Evolutionary conservation across 129 eudicot genomes (phyloP).

Genomic region (Smallanthus sonchifolius): DNA sequence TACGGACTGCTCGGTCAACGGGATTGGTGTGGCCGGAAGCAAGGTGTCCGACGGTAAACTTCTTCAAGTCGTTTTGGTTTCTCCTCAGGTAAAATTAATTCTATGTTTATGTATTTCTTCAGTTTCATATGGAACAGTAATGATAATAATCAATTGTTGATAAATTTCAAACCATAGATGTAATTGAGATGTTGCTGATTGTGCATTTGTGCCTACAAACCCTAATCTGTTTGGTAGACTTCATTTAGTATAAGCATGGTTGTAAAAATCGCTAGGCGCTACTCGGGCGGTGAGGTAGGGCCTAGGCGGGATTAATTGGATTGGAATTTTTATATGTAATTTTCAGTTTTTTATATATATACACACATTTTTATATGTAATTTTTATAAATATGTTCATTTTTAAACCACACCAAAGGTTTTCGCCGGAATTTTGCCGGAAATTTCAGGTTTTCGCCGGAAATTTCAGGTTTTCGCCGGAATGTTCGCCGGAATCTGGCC

Average conservation of each 20-base stretch:
- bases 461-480: too few species aligned
- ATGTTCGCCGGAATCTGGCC: too few species aligned
- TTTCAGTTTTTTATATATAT: too few species aligned
- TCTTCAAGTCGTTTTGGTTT: conserved; percentile 85
- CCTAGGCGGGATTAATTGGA: too few species aligned
- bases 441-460: too few species aligned
- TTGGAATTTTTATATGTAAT: too few species aligned
- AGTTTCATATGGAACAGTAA: background rate
- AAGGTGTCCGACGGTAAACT: conserved; percentile 37
- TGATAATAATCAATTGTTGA: background rate
- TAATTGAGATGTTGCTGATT: background rate
- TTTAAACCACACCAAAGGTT: too few species aligned
- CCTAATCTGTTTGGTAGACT: background rate
- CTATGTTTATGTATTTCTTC: background rate
- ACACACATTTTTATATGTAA: too few species aligned
- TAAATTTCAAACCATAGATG: background rate
- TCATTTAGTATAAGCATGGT: background rate
- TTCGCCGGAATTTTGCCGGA: too few species aligned
- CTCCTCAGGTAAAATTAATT: conserved; percentile 65
- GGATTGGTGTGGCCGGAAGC: conserved; percentile 43
- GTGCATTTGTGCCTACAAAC: background rate
- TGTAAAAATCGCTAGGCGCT: too few species aligned
- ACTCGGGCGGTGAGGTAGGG: too few species aligned
- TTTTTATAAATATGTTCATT: too few species aligned
- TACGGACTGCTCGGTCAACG: conserved; percentile 28